Base-by-base conservation (phyloP, 805 yeast species). In the Candida pini region DNA sequence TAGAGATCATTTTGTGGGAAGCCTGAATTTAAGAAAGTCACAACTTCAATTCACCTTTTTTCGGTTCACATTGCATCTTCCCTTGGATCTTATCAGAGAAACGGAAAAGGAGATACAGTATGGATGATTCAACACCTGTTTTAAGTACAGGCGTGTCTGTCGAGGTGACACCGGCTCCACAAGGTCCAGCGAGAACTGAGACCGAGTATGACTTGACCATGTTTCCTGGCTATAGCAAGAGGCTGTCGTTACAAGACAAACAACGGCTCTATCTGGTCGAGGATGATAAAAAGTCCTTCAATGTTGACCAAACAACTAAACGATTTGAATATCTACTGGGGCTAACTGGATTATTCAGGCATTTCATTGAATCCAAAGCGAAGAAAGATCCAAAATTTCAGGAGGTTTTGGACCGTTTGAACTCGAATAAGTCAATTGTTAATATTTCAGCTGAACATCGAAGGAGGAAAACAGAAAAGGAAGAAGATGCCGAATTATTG, bases 401-500 rank as follows among this genome's bases (percentile, higher is more conserved):
- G 32, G 56, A 67, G 40, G 81, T 79, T 10, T 57, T 79, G 33
- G 66, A 72, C 21, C 48, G 62, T 31, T 51, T 73, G 26, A 42
- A 45, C 25, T 13, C 10, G 32, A 22, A 28, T 26, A 37, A 44
- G 38, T 31, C 20, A 23, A 20, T 18, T 12, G 13, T 45, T 26
- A 32, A 31, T 38, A 22, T 8, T 26, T 26, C 19, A 8, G 35
- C 42, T 15, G 66, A 63, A 32, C 66, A 63, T 36, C 68, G 81
- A 48, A 66, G 83, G 51, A 67, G 88, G 40, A 79, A 79, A 49
- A 79, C 86, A 3, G 89, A 81, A 47, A 73, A 76, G 51, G 89
- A 82, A 53, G 92, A 82, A 53, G 89, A 83, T 53, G 86, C 76
- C 1, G 87, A 81, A 49, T 63, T 84, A 38, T 64, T 88, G 60